Base-by-base conservation (phyloP, 768 basidiomycete species). In the Agaricus subrufescens region DNA sequence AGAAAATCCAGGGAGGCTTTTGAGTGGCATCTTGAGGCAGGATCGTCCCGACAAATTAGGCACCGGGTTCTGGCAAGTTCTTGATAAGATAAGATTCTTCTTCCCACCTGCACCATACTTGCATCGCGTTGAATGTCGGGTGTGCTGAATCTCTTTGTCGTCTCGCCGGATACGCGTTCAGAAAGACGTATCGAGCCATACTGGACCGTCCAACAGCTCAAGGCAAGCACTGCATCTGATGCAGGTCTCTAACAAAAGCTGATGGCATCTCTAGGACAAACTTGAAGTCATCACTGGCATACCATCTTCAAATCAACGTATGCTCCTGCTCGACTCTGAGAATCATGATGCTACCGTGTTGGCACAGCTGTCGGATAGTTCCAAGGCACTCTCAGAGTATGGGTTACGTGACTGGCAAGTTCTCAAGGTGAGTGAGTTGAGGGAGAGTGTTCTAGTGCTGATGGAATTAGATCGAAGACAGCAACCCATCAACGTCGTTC, bases 241-340 rank as follows among this genome's bases (percentile, higher is more conserved):
- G 29, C 7, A 7, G 40, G 25, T 30, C 8, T 14, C 46, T n/a
- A 25, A 26, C 42, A 46, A 34, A 53, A 61, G 40, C 50, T 44
- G 43, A 60, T 31, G 31, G 29, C 8, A 46, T 29, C 38, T 45
- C 46, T 65, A 93, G 89, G 74, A 71, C 51, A 97, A 92, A 65
- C 82, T 98, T 30, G 91, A 94, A 66, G 79, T 85, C 54, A 83
- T 97, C 63, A 98, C 96, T n/a, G 96, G 96, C 25, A 88, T 98
- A 50, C 84, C 90, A 1, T 77, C 80, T 3, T 74, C 74, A 50
- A 86, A 87, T 60, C 96, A 98, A 65, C 59, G 68, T 1, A 80
- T 98, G 45, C 70, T 79, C 0, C 67, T 97, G 8, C 77, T 81
- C 34, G 79, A 83, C 3, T 79, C 85, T 2, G 80, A 85, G 47